Percentiles rank a stretch among this genome's conserved stretches.
Conservation (phyloP, 164 flowering plant genomes). For the Nelumbo lutea region DNA sequence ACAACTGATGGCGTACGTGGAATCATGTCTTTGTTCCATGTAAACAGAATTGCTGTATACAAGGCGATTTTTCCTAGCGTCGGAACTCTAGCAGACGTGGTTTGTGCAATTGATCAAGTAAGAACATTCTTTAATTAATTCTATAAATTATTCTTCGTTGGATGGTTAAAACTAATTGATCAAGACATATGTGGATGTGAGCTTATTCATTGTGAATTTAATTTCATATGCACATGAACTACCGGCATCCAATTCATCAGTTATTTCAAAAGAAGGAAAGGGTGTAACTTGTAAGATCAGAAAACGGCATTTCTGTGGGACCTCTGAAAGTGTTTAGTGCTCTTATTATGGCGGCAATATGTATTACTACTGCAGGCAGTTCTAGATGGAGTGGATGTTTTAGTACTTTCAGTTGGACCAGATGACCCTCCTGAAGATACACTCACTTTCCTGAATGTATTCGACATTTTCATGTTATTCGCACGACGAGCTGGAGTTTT, state of each 20-base stretch:
- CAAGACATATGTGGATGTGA: no score
- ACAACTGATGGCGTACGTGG: background rate
- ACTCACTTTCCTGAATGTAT: conserved; percentile 53
- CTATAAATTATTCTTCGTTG: no score
- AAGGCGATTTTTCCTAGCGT: conserved; percentile 78
- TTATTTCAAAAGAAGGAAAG: no score
- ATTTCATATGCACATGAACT: no score
- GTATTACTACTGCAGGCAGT: conserved; percentile 32
- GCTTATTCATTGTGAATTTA: no score
- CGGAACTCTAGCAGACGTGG: conserved; percentile 69
- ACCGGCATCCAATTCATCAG: no score
- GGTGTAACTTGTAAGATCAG: no score
- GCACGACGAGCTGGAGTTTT: conserved; percentile 77
- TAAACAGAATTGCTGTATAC: conserved; percentile 78
- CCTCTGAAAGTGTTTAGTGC: background rate
- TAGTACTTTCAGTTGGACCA: conserved; percentile 77
- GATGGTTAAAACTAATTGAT: no score
- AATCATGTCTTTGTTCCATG: background rate
- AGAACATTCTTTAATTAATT: background rate
- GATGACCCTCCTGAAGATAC: conserved; percentile 76
- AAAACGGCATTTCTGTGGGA: background rate
- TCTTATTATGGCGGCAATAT: background rate
- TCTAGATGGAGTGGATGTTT: conserved; percentile 71
- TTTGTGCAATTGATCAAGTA: conserved; percentile 89
- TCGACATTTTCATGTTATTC: conserved; percentile 56